phyloP scores from a whole-genome alignment of 345 rosid genomes.

The Passiflora organensis region DNA sequence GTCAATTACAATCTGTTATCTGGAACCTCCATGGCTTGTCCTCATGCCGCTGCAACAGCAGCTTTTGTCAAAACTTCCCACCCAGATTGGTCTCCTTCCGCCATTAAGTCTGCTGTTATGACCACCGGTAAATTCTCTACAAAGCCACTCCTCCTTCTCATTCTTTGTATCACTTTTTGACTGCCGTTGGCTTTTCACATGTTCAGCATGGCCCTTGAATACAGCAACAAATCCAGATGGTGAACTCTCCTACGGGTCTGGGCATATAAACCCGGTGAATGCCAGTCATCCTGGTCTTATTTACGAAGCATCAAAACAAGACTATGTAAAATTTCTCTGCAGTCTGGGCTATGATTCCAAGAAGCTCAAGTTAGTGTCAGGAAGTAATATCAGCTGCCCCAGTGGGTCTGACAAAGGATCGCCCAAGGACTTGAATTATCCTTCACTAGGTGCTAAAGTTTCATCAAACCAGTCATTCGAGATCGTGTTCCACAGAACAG shows the following conservation, averaged over 20 bases:
- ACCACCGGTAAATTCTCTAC: conserved; percentile 5
- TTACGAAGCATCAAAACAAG: conserved; percentile 20
- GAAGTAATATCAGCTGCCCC: conserved; percentile 33
- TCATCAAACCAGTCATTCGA: too few relatives aligned
- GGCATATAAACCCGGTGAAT: conserved; percentile 44
- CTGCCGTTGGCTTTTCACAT: background rate
- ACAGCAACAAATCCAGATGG: conserved; percentile 15
- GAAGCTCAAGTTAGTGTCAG: conserved; percentile 19
- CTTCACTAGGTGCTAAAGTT: too few relatives aligned
- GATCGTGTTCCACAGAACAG: too few relatives aligned
- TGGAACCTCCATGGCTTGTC: conserved; percentile 45
- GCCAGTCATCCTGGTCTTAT: conserved; percentile 41
- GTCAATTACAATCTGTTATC: conserved; percentile 21
- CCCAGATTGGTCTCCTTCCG: conserved; percentile 35
- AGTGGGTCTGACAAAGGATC: too few relatives aligned
- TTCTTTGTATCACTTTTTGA: background rate
- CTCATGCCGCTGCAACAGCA: conserved; percentile 20
- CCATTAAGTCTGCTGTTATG: conserved; percentile 10
- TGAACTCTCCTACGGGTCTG: conserved; percentile 52
- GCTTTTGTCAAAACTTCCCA: conserved; percentile 18
- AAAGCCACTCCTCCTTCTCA: background rate
- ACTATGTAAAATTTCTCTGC: conserved; percentile 43
- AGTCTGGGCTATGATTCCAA: conserved; percentile 25
- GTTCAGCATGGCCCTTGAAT: conserved; percentile 42
- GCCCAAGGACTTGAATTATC: too few relatives aligned